phyloP scores from a whole-genome alignment of 257 asterid genomes.

The Solanum verrucosum region DNA sequence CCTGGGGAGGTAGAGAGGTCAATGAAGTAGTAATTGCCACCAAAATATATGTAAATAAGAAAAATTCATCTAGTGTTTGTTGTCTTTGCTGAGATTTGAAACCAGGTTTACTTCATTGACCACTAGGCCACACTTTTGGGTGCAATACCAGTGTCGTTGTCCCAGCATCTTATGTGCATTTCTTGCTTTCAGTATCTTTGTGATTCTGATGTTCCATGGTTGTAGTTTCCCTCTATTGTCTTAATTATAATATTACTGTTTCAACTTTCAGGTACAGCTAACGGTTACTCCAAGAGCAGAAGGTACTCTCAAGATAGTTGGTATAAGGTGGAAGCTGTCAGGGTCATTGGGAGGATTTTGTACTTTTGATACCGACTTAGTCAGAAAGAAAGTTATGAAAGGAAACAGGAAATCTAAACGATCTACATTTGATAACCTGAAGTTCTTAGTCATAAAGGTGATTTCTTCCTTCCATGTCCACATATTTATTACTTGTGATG shows the following conservation, averaged over 20 bases:
- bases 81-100: background rate
- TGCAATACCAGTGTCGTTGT: background rate
- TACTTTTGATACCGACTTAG: constrained; percentile 54
- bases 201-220: background rate
- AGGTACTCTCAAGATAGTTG: constrained; percentile 75
- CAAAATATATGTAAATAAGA: background rate
- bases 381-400: constrained; percentile 42
- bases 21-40: background rate
- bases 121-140: background rate
- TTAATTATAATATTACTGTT: background rate
- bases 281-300: constrained; percentile 73
- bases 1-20: background rate
- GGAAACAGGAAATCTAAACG: constrained; percentile 49
- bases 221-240: background rate
- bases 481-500: background rate
- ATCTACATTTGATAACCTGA: constrained; percentile 43
- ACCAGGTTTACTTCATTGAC: background rate
- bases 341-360: constrained; percentile 69
- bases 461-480: background rate
- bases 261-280: constrained; percentile 65
- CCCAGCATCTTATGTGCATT: background rate
- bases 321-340: constrained; percentile 96
- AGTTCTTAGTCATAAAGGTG: constrained; percentile 86
- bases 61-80: background rate
- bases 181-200: background rate